A percentile compares a stretch with the other conserved stretches of the same genome.
Evolutionary conservation across 1,139 yeast species (phyloP).

Genomic region (Suhomyces guaymorum): DNA sequence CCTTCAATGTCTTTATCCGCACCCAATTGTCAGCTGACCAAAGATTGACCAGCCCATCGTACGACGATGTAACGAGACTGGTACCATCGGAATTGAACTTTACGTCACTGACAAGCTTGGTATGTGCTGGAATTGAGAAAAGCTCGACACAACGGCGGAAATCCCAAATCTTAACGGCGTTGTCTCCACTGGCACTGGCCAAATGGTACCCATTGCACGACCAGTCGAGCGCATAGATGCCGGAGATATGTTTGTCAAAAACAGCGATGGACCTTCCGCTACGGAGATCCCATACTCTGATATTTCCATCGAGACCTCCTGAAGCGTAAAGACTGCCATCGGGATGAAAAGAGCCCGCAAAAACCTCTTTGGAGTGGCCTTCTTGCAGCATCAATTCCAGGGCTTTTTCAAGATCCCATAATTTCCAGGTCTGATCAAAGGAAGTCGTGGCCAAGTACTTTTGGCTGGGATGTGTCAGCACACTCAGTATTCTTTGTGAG

Average conservation of each 20-base stretch:
- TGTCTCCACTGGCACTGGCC: conserved; percentile 86
- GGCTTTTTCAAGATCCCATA: conserved; percentile 68
- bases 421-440: conserved; percentile 83
- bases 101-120: conserved; percentile 68
- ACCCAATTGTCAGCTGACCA: conserved; percentile 81
- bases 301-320: conserved; percentile 78
- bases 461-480: conserved; percentile 67
- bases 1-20: conserved; percentile 53
- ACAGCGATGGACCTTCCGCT: conserved; percentile 67
- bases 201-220: conserved; percentile 72
- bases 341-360: conserved; percentile 61
- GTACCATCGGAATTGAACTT: conserved; percentile 51
- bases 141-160: conserved; percentile 50
- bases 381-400: conserved; percentile 57
- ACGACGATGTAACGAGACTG: conserved; percentile 61
- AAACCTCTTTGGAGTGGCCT: conserved; percentile 81
- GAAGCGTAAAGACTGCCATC: conserved; percentile 80
- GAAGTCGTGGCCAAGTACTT: conserved; percentile 67
- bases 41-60: conserved; percentile 64
- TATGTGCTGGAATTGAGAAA: conserved; percentile 73
- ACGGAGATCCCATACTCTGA: conserved; percentile 83
- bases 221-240: conserved; percentile 74
- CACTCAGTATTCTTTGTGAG: conserved; percentile 58
- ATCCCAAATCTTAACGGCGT: conserved; percentile 85
- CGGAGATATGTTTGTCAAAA: conserved; percentile 68